Conservation (phyloP, 176 grass and related monocot genomes). For the Triticum aestivum region IWGSC_CS_RefSeq_v2.1 NC_057813.1:581945277-581945776, state of each 20-base stretch:
- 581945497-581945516: conserved; percentile 4
- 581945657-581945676: not conserved
- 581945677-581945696: not conserved
- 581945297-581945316: not conserved
- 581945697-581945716: not conserved
- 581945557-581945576: not conserved
- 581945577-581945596: not conserved
- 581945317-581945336: not conserved
- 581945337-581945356: not conserved
- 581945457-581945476: conserved; percentile 51
- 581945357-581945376: conserved; percentile 81
- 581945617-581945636: conserved; percentile 43
- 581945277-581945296: not conserved
- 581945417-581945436: conserved; percentile 68
- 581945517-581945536: not conserved
- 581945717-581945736: not conserved
- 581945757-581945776: too few species aligned
- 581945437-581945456: conserved; percentile 65
- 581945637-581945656: conserved; percentile 28
- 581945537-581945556: conserved; percentile 1
- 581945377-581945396: conserved; percentile 73
- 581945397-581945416: conserved; percentile 71
- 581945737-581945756: not conserved
- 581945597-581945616: conserved; percentile 16
- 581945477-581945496: conserved; percentile 65